Evolutionary conservation across 495 filamentous ascomycete species (phyloP), one percentile per base, ranked within the genome.

Genomic region (Cudoniella acicularis): DNA sequence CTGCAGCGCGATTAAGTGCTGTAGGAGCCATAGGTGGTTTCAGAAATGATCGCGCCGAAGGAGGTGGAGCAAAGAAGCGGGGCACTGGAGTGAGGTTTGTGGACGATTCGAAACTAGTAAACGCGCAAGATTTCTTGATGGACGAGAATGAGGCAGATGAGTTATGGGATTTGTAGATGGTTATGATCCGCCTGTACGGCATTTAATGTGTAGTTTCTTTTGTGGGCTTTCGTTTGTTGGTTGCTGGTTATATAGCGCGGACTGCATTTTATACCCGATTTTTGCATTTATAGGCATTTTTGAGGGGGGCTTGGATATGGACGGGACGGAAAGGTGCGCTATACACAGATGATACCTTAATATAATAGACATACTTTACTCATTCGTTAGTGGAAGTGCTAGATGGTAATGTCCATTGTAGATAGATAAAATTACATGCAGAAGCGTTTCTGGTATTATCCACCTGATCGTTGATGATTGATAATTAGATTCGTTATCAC

Each of bases 1-100:
- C 52, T 10, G 53, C 59, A 8, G 59, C 50, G 2, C 58, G 65
- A 43, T 36, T 68, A n/a, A 65, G 62, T 49, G 65, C 65, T 41
- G 65, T 68, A 2, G 65, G 65, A 26, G 52, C 47, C 8, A 1
- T 16, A 10, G 53, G 9, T 45, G 54, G 61, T 18, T 59, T 64
- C 41, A n/a, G 42, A 27, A 25, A 48, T 41, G 49, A 42, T 13
- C 49, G 60, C 20, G 10, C 49, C 53, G 21, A 22, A 40, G 17
- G 27, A 18, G 21, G 10, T 46, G 51, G 18, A 18, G 20, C 16
- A 1, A 63, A 56, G 51, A 60, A 52, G 45, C 36, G 56, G 9
- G 16, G 27, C 11, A 51, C 26, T 40, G 27, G 27, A 21, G 45
- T 49, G 20, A 18, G 52, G 23, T 58, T 65, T 26, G 52, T 60